Base-by-base conservation (phyloP, 192 early-diverging fungal species). In the Diversispora epigaea region DNA sequence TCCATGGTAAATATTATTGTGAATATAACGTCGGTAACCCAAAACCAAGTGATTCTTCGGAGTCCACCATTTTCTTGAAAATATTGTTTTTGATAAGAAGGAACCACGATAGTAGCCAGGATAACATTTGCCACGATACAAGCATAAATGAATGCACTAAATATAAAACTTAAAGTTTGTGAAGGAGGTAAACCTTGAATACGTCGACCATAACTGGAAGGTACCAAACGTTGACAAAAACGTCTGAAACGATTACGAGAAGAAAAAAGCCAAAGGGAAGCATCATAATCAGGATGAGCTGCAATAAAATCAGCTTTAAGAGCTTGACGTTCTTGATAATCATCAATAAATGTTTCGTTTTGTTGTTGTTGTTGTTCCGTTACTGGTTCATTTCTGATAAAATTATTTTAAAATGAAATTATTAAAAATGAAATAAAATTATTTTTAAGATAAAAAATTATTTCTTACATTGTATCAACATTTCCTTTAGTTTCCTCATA, bases 241-340 rank as follows among this genome's bases (percentile, higher is more conserved):
- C 76, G 68, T 62, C 88, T 73, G 44, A 89, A 70, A 22, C 69
- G 75, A 72, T 86, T 86, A 6, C 75, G 65, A 3, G 82, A 79
- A 11, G 84, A 80, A 61, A 89, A 84, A 21, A 87, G 72, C 75
- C 81, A 86, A 39, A 89, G 71, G 15, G 88, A 84, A 40, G 82
- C 82, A 58, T 85, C 83, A 17, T 85, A 85, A 39, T 77, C 80
- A 32, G 84, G 84, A 72, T 85, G 84, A 0, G 77, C 77, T 6
- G 60, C 73, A 15, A 84, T 73, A 46, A 84, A 84, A 60, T 84
- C 83, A 47, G 54, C 75, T 46, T 83, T 74, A 4, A 77, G 32
- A 7, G 81, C 83, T 65, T 74, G 82, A 46, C 81, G 63, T 73
- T 84, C 83, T 64, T 79, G 69, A 19, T 79, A 46, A 64, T 81